phyloP scores from a whole-genome alignment of 192 early-diverging fungal species.

The Coemansia sp. region DNA sequence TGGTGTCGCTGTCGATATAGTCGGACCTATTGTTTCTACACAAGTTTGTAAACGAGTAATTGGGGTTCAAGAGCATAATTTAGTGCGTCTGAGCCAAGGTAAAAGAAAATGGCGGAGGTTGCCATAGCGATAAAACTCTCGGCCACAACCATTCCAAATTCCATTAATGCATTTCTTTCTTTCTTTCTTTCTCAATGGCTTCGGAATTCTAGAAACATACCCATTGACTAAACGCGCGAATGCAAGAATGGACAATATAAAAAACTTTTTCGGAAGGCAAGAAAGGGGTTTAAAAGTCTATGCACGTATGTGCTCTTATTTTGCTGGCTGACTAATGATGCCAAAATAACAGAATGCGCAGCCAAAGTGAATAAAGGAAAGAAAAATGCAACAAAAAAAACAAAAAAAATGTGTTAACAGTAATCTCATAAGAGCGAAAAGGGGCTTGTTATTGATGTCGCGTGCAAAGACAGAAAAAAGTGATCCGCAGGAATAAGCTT shows the following conservation, averaged over 20 bases:
- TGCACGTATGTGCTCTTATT: neutral
- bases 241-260: too few species aligned
- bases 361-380: neutral
- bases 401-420: neutral
- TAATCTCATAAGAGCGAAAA: neutral
- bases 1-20: conserved; percentile 7
- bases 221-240: neutral
- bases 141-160: neutral
- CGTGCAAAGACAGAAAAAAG: neutral
- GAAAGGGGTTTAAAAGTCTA: neutral
- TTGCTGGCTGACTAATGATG: neutral
- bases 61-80: neutral
- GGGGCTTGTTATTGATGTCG: neutral
- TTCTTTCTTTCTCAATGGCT: neutral
- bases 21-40: neutral
- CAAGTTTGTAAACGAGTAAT: neutral
- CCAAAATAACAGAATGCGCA: neutral
- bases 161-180: neutral
- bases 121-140: too few species aligned
- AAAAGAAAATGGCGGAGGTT: neutral
- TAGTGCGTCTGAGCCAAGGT: neutral
- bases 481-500: neutral
- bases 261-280: neutral
- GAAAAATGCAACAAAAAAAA: neutral
- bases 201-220: neutral